Conservation (phyloP, 768 basidiomycete genomes). For the Pulveroboletus sp. region DNA sequence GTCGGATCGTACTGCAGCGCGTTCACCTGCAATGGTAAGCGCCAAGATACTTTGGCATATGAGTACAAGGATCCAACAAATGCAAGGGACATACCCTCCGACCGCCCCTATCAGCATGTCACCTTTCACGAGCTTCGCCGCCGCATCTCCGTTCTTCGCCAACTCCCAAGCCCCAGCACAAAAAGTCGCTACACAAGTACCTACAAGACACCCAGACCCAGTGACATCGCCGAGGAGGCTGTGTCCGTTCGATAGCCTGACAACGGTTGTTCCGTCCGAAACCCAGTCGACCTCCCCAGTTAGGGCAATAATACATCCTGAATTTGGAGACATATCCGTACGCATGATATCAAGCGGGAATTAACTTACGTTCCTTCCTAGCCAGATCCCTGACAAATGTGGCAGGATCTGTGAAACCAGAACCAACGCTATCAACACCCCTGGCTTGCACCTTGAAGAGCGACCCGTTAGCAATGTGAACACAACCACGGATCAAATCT, state of each 20-base stretch:
- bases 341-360: not conserved
- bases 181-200: constrained; percentile 74
- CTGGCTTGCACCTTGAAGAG: constrained; percentile 56
- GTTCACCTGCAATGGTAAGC: constrained; percentile 57
- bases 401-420: constrained; percentile 72
- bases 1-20: constrained; percentile 47
- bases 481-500: not conserved
- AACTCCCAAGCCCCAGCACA: constrained; percentile 62
- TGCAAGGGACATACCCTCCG: constrained; percentile 54
- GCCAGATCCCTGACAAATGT: constrained; percentile 68
- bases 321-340: not conserved
- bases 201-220: constrained; percentile 84
- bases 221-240: constrained; percentile 74
- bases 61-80: not conserved
- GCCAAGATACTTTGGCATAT: constrained; percentile 44
- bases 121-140: constrained; percentile 57
- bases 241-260: constrained; percentile 74
- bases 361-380: constrained; percentile 61
- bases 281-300: constrained; percentile 81
- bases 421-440: constrained; percentile 84
- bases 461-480: not conserved
- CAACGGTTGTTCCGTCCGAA: constrained; percentile 70
- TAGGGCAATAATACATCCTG: constrained; percentile 77
- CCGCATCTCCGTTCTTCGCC: constrained; percentile 24
- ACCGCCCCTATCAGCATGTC: constrained; percentile 76